A percentile compares a stretch with the other conserved stretches of the same genome.
phyloP scores from a whole-genome alignment of 208 protist species.

The Crithidia sp. region DNA sequence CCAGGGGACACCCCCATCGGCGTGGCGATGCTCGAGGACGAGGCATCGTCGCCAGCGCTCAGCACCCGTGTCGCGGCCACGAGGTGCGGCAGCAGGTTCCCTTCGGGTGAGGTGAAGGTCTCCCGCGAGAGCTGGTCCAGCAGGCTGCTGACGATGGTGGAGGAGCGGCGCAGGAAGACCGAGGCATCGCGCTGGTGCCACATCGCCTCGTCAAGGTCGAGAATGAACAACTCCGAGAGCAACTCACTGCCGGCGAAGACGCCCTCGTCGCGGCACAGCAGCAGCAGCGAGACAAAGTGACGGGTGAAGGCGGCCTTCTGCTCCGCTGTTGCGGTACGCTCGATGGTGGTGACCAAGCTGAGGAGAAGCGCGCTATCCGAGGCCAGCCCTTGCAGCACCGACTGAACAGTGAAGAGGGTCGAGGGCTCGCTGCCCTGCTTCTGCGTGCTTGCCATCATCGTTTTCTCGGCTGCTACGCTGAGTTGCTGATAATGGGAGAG shows the following conservation, averaged over 20 bases:
- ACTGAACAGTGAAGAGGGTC: constrained; percentile 28
- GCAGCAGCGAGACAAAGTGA: constrained; percentile 37
- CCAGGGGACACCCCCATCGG: constrained; percentile 17
- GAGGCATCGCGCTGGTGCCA: constrained; percentile 24
- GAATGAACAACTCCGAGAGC: constrained; percentile 37
- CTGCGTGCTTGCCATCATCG: background rate
- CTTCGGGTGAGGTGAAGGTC: constrained; percentile 16
- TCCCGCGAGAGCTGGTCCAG: constrained; percentile 20
- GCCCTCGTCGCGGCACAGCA: constrained; percentile 30
- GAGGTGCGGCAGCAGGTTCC: constrained; percentile 22
- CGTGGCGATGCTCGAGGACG: constrained; percentile 14
- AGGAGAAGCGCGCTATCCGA: constrained; percentile 37
- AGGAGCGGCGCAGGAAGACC: constrained; percentile 13
- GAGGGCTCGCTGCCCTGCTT: background rate
- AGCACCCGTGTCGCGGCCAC: constrained; percentile 24
- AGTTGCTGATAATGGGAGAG: no score
- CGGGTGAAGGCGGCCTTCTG: constrained; percentile 37
- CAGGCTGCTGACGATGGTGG: constrained; percentile 14
- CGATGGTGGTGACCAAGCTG: constrained; percentile 37
- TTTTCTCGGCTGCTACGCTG: background rate
- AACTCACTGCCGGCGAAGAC: constrained; percentile 35
- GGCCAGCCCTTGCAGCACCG: constrained; percentile 33
- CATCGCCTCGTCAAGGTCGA: constrained; percentile 51
- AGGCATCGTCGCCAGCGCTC: constrained; percentile 21
- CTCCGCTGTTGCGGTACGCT: constrained; percentile 18